Conservation (phyloP, 352 stramenopile genomes). For the Globisporangium polare region DNA sequence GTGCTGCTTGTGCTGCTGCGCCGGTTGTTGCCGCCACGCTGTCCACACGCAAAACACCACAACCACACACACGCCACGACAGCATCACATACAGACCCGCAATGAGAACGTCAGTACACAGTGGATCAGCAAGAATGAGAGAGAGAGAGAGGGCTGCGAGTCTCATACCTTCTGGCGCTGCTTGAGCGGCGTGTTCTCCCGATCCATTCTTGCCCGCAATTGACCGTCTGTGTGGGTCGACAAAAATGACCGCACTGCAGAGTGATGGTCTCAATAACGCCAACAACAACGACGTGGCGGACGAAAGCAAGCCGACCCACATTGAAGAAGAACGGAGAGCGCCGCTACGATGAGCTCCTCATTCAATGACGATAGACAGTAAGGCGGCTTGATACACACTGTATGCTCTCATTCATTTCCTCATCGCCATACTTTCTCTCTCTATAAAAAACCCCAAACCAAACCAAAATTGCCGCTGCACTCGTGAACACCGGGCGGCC, state of each 20-base stretch:
- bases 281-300: too few species aligned
- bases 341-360: not conserved
- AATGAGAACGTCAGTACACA: not conserved
- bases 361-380: not conserved
- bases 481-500: too few species aligned
- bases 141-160: not conserved
- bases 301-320: too few species aligned
- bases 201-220: conserved; percentile 39
- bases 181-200: conserved; percentile 68
- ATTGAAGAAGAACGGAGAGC: too few species aligned
- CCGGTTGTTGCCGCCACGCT: conserved; percentile 28
- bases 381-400: not conserved
- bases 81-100: not conserved
- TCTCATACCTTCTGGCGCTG: conserved; percentile 61
- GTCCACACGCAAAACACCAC: not conserved
- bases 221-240: conserved; percentile 2
- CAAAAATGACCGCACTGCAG: not conserved
- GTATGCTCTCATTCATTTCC: not conserved
- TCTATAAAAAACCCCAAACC: not conserved
- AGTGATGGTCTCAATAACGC: conserved; percentile 6
- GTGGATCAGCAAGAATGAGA: not conserved
- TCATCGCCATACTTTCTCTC: not conserved
- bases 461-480: not conserved
- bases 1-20: conserved; percentile 18
- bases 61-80: not conserved